phyloP scores from a whole-genome alignment of 768 basidiomycete species.

The Phlebiopsis gigantea region DNA sequence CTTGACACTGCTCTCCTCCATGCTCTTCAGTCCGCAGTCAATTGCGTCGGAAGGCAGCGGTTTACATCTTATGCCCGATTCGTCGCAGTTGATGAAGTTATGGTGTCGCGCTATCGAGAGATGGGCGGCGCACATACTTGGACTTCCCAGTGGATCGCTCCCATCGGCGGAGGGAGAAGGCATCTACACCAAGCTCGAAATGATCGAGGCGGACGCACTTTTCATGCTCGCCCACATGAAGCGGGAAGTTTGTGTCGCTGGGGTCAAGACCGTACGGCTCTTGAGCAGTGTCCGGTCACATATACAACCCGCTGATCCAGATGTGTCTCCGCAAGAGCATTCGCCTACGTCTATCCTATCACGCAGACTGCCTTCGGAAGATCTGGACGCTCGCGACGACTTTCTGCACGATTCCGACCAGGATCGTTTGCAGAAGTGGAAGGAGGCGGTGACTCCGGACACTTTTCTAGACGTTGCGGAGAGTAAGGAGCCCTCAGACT shows the following conservation, averaged over 20 bases:
- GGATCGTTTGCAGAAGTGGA: slow-evolving; percentile 63
- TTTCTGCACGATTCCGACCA: slow-evolving; percentile 57
- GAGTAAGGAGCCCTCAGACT: slow-evolving; percentile 62
- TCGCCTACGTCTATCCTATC: slow-evolving; percentile 38
- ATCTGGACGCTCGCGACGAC: slow-evolving; percentile 61
- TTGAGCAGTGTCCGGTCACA: slow-evolving; percentile 46
- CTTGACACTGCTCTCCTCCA: slow-evolving; percentile 58
- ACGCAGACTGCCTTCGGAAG: slow-evolving; percentile 37
- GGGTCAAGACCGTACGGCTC: slow-evolving; percentile 58
- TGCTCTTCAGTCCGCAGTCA: slow-evolving; percentile 66
- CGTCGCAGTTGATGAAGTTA: slow-evolving; percentile 56
- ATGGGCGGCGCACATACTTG: slow-evolving; percentile 53
- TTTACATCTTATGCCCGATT: slow-evolving; percentile 60
- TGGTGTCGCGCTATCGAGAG: slow-evolving; percentile 71
- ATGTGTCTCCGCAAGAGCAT: background rate
- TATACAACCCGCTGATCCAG: slow-evolving; percentile 28
- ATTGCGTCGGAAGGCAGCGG: slow-evolving; percentile 62
- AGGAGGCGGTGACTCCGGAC: slow-evolving; percentile 48
- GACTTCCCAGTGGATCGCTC: slow-evolving; percentile 32
- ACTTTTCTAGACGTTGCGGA: slow-evolving; percentile 66
- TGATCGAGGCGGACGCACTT: slow-evolving; percentile 67
- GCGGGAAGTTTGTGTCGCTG: slow-evolving; percentile 47
- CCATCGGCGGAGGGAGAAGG: slow-evolving; percentile 36
- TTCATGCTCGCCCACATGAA: slow-evolving; percentile 66
- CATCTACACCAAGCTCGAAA: slow-evolving; percentile 43